Percentiles rank a stretch among this genome's conserved stretches.
Evolutionary conservation across 106 monocot genomes (phyloP).

Genomic region (Apostasia shenzhenica): DNA sequence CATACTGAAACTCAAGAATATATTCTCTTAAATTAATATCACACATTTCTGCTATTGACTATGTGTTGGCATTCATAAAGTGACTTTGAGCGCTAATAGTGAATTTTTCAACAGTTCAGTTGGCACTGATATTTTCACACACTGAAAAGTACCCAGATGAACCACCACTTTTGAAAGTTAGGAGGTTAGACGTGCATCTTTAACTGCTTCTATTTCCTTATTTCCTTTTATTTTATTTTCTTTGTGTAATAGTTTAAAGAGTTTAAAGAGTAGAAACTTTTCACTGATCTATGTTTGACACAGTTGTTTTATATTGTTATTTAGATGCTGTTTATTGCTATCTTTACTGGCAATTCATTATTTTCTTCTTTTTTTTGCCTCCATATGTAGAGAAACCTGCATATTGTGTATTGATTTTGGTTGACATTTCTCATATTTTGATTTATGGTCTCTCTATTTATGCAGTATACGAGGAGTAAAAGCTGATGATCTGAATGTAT

Average conservation of each 20-base stretch:
- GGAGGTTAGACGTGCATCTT: constrained; percentile 41
- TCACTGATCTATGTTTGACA: neutral
- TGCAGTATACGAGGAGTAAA: constrained; percentile 84
- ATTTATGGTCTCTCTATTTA: neutral
- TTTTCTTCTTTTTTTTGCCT: neutral
- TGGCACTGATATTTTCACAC: constrained; percentile 87
- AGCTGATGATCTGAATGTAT: constrained; percentile 48
- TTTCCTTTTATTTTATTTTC: neutral
- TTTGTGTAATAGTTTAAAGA: neutral
- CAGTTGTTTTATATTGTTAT: neutral
- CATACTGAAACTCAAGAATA: too few species aligned
- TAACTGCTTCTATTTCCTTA: neutral
- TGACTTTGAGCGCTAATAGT: neutral
- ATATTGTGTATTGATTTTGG: neutral
- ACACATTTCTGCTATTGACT: too few species aligned
- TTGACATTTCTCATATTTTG: neutral
- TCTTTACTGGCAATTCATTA: neutral
- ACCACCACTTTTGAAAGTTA: constrained; percentile 83
- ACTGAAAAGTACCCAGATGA: constrained; percentile 95
- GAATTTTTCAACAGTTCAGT: constrained; percentile 59
- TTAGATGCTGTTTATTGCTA: neutral
- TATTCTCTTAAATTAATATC: too few species aligned
- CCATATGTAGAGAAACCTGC: too few species aligned
- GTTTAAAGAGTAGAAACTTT: neutral
- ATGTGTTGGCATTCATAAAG: neutral